phyloP scores from a whole-genome alignment of 495 filamentous ascomycete genomes.

The Hamigera avellanea region DNA sequence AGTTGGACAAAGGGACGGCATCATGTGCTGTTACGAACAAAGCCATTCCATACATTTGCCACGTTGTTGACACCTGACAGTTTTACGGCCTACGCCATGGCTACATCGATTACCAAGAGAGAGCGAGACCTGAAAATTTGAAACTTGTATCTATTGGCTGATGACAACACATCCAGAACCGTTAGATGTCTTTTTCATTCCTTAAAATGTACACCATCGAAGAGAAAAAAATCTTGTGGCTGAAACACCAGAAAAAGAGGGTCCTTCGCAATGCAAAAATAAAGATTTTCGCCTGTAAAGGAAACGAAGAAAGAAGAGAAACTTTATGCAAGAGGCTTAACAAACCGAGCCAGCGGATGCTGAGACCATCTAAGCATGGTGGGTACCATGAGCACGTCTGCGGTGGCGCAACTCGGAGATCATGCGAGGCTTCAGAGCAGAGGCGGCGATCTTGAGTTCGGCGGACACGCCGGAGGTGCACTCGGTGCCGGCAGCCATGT shows the following conservation, averaged over 20 bases:
- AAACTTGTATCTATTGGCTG: too few relatives aligned
- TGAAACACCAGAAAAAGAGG: conserved; percentile 7
- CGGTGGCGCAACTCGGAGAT: conserved; percentile 22
- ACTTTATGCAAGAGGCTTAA: background rate
- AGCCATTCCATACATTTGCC: too few relatives aligned
- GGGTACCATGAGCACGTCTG: conserved; percentile 7
- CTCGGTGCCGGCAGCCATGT: conserved; percentile 45
- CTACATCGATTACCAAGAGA: too few relatives aligned
- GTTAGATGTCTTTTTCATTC: too few relatives aligned
- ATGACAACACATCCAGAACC: too few relatives aligned
- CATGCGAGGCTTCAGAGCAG: conserved; percentile 15
- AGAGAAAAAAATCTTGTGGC: conserved; percentile 8
- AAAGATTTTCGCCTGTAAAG: conserved; percentile 3
- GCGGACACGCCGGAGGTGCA: conserved; percentile 43
- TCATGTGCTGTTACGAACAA: too few relatives aligned
- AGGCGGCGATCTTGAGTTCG: conserved; percentile 25
- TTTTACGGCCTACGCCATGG: too few relatives aligned
- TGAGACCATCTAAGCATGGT: too few relatives aligned
- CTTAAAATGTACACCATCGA: conserved; percentile 15
- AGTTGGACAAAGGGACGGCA: too few relatives aligned
- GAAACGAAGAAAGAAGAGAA: conserved; percentile 8
- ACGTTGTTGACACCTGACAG: too few relatives aligned
- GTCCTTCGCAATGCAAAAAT: conserved; percentile 7
- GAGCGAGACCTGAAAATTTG: too few relatives aligned
- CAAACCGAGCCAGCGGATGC: too few relatives aligned